phyloP scores from a whole-genome alignment of 2,329 filamentous ascomycete species.

The Apiospora koreana region DNA sequence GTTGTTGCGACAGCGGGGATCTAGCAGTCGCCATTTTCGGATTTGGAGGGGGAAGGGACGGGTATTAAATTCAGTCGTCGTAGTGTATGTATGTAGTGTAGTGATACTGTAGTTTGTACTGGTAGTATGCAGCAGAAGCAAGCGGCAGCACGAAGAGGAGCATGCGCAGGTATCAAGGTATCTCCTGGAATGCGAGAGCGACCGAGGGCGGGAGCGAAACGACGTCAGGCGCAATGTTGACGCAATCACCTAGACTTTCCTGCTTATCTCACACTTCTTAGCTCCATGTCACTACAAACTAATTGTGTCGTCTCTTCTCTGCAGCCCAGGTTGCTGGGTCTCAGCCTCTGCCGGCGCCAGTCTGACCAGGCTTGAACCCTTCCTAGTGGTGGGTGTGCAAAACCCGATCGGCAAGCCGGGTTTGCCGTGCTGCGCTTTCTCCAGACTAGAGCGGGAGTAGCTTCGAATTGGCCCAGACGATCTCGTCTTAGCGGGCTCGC shows the following conservation, averaged over 20 bases:
- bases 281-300: slow-evolving; percentile 4
- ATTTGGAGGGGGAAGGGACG: background rate
- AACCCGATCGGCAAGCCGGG: background rate
- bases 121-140: no score
- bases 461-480: background rate
- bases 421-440: background rate
- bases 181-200: background rate
- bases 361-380: background rate
- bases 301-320: background rate
- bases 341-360: slow-evolving; percentile 1
- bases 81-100: background rate
- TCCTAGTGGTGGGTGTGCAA: background rate
- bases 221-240: slow-evolving; percentile 7
- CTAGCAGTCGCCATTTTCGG: background rate
- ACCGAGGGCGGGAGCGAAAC: background rate
- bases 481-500: background rate
- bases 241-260: slow-evolving; percentile 1
- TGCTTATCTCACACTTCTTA: background rate
- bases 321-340: background rate
- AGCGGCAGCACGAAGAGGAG: background rate
- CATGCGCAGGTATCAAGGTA: background rate
- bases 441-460: background rate
- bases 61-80: background rate
- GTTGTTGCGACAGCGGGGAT: slow-evolving; percentile 3
- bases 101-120: no score